Base-by-base conservation (phyloP, 179 eudicot genomes). In the Heliamphora pulchella region DNA sequence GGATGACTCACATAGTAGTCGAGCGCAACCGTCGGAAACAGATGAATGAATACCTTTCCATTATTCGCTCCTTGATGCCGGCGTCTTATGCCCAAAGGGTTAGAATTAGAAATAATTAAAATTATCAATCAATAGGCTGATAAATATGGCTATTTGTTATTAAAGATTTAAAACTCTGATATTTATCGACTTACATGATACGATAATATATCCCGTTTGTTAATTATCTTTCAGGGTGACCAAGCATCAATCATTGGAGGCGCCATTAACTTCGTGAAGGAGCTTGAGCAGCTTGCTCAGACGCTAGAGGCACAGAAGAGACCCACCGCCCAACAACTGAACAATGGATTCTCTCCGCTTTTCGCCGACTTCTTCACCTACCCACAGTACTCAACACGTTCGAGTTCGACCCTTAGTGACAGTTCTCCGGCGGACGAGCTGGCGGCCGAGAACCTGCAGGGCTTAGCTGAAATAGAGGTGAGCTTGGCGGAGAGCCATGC, bases 171-270 rank as follows among this genome's bases (percentile, higher is more conserved):
- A 15, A 58, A 58, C 1, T 58, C 39, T 31, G 39, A 31, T 31
- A 31, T 58, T 10, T 58, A 10, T 13, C 15, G 15, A 3, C 5
- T 13, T 4, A n/a, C n/a, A 58, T 58, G 15, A 58, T 3, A 17
- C 46, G 47, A 11, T 14, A 57, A 14, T 57, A 58, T 10, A n/a
- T 75, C 3, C 13, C 44, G 14, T 22, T n/a, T 10, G 2, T 14
- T 17, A 22, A 66, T 4, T 51, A 4, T 54, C 4, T 31, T 13
- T 31, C 75, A 89, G 92, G 90, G 92, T 17, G 92, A 89, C 81
- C 92, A 89, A 80, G 90, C 90, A 71, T 87, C 92, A 82, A 83
- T 86, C 58, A 90, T 89, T 2, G 90, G 86, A 44, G 92, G 90
- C 0, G 90, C 92, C 8, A 89, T 89, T 17, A 89, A 86, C 44